Evolutionary conservation across 306 rosid genomes (phyloP).

Genomic region (Fragaria vesca): DNA sequence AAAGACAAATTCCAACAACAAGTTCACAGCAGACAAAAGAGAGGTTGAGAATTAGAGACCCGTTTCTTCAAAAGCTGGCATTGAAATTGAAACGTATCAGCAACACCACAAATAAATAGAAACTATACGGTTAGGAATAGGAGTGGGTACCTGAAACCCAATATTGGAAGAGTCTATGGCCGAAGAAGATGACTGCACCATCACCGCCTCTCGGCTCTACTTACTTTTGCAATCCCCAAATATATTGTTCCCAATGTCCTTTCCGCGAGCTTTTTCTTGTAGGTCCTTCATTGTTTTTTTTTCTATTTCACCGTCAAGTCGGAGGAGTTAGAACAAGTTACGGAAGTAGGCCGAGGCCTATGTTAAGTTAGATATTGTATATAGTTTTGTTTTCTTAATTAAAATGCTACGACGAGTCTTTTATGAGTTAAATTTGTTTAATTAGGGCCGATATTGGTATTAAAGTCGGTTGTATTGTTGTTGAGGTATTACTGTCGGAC

Average conservation of each 20-base stretch:
- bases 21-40: not conserved
- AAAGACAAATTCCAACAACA: not conserved
- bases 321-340: no score
- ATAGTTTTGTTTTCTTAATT: no score
- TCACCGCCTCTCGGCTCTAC: slow-evolving; percentile 12
- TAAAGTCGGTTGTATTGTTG: no score
- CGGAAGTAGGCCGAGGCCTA: no score
- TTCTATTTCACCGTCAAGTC: no score
- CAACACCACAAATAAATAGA: not conserved
- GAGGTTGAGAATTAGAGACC: not conserved
- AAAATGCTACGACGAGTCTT: no score
- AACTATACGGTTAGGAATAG: not conserved
- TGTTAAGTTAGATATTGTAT: no score
- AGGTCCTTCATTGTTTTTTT: no score
- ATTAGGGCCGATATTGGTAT: fast-evolving
- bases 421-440: no score
- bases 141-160: slow-evolving; percentile 50
- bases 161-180: slow-evolving; percentile 56
- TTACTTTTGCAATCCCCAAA: not conserved
- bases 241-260: no score
- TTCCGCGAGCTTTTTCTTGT: no score
- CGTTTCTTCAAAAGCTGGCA: slow-evolving; percentile 12
- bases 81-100: not conserved
- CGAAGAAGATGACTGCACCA: slow-evolving; percentile 26
- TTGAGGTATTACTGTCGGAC: no score